phyloP scores from a whole-genome alignment of 495 filamentous ascomycete species.

The Penicillium crystallinum region DNA sequence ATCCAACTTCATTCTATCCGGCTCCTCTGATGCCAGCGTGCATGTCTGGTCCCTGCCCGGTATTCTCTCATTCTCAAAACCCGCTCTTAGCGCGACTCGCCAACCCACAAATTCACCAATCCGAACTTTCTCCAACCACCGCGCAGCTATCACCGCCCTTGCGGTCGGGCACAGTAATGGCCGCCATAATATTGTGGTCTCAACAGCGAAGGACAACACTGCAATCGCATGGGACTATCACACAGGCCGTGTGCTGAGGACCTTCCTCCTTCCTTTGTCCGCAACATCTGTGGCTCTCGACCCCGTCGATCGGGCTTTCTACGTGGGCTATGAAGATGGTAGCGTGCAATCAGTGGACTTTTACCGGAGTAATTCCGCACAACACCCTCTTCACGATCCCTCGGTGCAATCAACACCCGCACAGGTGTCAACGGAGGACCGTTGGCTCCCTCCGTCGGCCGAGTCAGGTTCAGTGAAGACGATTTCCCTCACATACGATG shows the following conservation, averaged over 20 bases:
- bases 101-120: constrained; percentile 49
- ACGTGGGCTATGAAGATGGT: constrained; percentile 77
- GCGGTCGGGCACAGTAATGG: constrained; percentile 61
- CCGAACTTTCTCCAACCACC: constrained; percentile 71
- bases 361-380: constrained; percentile 50
- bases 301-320: constrained; percentile 76
- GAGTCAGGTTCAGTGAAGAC: constrained; percentile 59
- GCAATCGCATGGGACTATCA: constrained; percentile 88
- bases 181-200: constrained; percentile 69
- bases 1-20: constrained; percentile 76
- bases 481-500: constrained; percentile 70
- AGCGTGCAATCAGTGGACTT: constrained; percentile 78
- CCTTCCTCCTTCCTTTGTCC: constrained; percentile 66
- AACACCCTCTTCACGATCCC: constrained; percentile 52
- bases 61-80: constrained; percentile 61
- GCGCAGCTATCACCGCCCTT: constrained; percentile 70
- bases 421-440: constrained; percentile 49
- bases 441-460: constrained; percentile 57
- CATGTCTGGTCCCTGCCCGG: constrained; percentile 81
- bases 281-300: constrained; percentile 74
- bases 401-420: constrained; percentile 51
- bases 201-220: constrained; percentile 72
- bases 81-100: constrained; percentile 29
- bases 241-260: constrained; percentile 67
- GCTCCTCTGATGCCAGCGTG: constrained; percentile 81